Conservation (phyloP, 768 basidiomycete species). For the Kwoniella bestiolae region DNA sequence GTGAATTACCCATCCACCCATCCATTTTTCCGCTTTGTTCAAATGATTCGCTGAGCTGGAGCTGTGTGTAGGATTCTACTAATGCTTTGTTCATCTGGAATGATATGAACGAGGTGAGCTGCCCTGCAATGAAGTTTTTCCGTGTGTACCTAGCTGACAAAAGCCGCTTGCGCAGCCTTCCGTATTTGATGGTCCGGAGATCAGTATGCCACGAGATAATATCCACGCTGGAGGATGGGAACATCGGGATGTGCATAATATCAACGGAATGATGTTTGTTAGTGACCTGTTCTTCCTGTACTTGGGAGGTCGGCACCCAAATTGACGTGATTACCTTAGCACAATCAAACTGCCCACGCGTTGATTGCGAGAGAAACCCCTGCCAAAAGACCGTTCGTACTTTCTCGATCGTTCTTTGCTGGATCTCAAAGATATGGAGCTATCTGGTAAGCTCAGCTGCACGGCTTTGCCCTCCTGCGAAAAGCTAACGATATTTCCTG, state of each 20-base stretch:
- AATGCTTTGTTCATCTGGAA: conserved; percentile 93
- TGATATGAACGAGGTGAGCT: conserved; percentile 93
- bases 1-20: conserved; percentile 48
- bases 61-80: conserved; percentile 63
- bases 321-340: conserved; percentile 60
- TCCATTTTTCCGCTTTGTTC: too few relatives aligned
- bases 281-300: conserved; percentile 24
- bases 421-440: conserved; percentile 95
- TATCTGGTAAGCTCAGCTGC: conserved; percentile 68
- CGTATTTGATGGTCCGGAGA: conserved; percentile 98
- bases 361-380: conserved; percentile 74
- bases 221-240: conserved; percentile 96
- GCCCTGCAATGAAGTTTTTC: not conserved
- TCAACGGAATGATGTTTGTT: conserved; percentile 88
- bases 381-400: conserved; percentile 86
- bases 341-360: conserved; percentile 80
- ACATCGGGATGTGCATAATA: conserved; percentile 94
- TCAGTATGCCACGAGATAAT: conserved; percentile 74
- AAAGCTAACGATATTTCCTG: not conserved
- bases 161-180: conserved; percentile 68
- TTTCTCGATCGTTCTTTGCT: conserved; percentile 91
- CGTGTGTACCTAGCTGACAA: not conserved
- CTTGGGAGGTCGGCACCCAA: not conserved
- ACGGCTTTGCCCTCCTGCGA: not conserved
- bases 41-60: too few relatives aligned